phyloP scores from a whole-genome alignment of 352 stramenopile genomes.

The Thraustotheca clavata region DNA sequence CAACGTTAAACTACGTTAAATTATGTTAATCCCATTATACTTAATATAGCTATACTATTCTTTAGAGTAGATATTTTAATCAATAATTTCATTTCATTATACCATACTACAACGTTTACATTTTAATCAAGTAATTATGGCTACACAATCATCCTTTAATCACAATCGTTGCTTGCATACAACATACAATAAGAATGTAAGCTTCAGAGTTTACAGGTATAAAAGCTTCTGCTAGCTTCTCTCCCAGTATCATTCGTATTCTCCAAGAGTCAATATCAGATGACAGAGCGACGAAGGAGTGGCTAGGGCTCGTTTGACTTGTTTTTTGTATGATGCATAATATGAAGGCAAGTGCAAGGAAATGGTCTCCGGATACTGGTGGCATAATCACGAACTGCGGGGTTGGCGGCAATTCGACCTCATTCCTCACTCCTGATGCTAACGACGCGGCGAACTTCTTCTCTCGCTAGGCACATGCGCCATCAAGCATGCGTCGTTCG shows the following conservation, averaged over 20 bases:
- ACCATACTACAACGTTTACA: no score
- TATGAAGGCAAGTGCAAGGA: slow-evolving; percentile 4
- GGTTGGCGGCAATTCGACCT: no score
- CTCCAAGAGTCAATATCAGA: neutral
- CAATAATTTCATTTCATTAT: neutral
- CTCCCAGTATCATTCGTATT: neutral
- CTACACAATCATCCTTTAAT: no score
- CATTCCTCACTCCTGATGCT: slow-evolving; percentile 2
- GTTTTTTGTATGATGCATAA: slow-evolving; percentile 1
- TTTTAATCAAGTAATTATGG: no score
- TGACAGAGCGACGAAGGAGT: neutral
- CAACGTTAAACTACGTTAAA: no score
- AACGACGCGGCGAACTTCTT: neutral
- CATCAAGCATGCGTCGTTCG: slow-evolving; percentile 9
- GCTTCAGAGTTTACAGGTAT: no score
- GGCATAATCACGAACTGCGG: slow-evolving; percentile 4
- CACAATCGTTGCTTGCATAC: no score
- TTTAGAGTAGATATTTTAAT: slow-evolving; percentile 7
- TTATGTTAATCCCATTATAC: no score
- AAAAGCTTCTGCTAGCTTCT: no score
- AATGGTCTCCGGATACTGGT: neutral
- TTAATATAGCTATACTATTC: no score
- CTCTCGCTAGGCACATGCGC: slow-evolving; percentile 4
- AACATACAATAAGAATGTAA: no score
- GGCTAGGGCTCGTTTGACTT: neutral